Evolutionary conservation across 2,329 filamentous ascomycete species (phyloP), one percentile per base, ranked within the genome.

Genomic region (Apiospora rasikravindrae): DNA sequence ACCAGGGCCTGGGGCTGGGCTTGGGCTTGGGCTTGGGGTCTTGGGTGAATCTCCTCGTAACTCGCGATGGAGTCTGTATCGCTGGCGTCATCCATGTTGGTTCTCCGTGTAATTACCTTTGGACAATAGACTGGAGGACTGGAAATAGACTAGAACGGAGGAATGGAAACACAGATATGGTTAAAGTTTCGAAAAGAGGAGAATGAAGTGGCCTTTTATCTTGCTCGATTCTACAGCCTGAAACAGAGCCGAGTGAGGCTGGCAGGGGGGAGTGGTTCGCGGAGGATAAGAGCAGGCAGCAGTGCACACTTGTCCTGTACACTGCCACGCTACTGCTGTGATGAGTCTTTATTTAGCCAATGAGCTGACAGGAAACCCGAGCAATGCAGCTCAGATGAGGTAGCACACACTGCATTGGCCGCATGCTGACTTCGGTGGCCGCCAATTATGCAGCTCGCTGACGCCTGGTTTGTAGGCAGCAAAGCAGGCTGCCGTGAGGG

Each of bases 1-100:
- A n/a, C n/a, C n/a, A n/a, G n/a, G n/a, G n/a, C n/a, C n/a, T n/a
- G n/a, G n/a, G n/a, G n/a, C n/a, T n/a, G n/a, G n/a, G n/a, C n/a
- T n/a, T 64, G n/a, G 45, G 26, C 49, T 6, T 42, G 37, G 5
- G 14, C 26, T n/a, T 45, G 5, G 22, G 14, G 40, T 47, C 67
- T 69, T 42, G 76, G 74, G 16, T 71, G 73, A 42, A 82, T 76
- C 11, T 82, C 80, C 73, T 82, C 80, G 71, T 80, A 83, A 75
- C 80, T 81, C 26, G 74, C 77, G n/a, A 71, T 77, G 7, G 81
- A 82, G 70, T 72, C 76, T 42, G 71, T 74, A 29, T 81, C 81
- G 69, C 78, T 77, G 22, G 74, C 73, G 61, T 40, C 57, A 40
- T 40, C 33, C 57, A 64, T 64, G 8, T 13, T 40, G 29, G 22